phyloP scores from a whole-genome alignment of 805 yeast genomes.

The Saccharomyces paradoxus region DNA sequence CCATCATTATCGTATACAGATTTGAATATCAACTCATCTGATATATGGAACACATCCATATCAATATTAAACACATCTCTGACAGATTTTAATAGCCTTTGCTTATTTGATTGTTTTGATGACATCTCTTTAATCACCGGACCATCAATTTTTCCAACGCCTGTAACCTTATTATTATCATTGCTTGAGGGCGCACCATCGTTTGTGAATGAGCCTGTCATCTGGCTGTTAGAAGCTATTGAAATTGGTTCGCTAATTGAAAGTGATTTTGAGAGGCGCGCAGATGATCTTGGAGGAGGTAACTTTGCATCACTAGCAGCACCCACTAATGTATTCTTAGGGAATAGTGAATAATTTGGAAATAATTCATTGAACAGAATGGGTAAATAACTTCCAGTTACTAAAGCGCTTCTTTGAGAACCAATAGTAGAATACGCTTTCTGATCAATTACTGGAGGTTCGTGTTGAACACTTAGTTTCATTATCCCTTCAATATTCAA shows the following conservation, averaged over 20 bases:
- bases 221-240: background rate
- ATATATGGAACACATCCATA: slow-evolving; percentile 47
- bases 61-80: slow-evolving; percentile 60
- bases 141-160: slow-evolving; percentile 39
- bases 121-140: slow-evolving; percentile 23
- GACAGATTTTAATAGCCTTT: slow-evolving; percentile 45
- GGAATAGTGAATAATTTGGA: slow-evolving; percentile 50
- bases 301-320: slow-evolving; percentile 37
- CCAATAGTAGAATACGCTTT: slow-evolving; percentile 31
- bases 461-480: slow-evolving; percentile 54
- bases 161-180: slow-evolving; percentile 33
- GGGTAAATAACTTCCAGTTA: slow-evolving; percentile 57
- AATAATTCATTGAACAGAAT: slow-evolving; percentile 52
- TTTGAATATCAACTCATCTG: slow-evolving; percentile 52
- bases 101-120: slow-evolving; percentile 31
- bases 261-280: slow-evolving; percentile 12
- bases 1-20: slow-evolving; percentile 34
- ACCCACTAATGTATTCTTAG: slow-evolving; percentile 43
- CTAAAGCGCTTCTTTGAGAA: slow-evolving; percentile 46
- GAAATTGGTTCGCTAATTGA: slow-evolving; percentile 9
- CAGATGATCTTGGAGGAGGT: slow-evolving; percentile 20
- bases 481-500: slow-evolving; percentile 47
- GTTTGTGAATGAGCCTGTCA: background rate
- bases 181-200: background rate
- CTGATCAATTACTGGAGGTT: slow-evolving; percentile 42